Base-by-base conservation (phyloP, 805 yeast genomes). In the Ogataea philodendri region DNA sequence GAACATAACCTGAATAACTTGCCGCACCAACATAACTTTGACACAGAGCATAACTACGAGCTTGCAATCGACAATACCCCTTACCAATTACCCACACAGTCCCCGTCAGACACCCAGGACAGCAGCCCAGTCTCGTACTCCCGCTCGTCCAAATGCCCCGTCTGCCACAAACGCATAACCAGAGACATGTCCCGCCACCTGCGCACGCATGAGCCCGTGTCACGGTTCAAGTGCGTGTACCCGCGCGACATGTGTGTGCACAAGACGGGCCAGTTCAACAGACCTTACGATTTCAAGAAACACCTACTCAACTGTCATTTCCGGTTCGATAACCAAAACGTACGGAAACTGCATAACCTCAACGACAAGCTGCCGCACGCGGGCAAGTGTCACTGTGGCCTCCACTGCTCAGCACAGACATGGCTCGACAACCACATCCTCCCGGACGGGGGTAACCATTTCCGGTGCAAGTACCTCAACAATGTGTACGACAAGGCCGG, bases 241-340 rank as follows among this genome's bases (percentile, higher is more conserved):
- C 84, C 84, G 7, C 62, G 69, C 31, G 60, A 60, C n/a, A 57
- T 59, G 28, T 79, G 85, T 51, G 58, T 68, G 3, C 84, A 78
- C 52, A 76, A 70, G 48, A 66, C 78, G 9, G 79, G 83, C 18
- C 73, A 65, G 48, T 79, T 79, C 61, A 79, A 79, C 57, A 62
- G 86, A 31, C 82, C 81, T 5, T 79, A 79, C 53, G 86, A 79
- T 53, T 77, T 65, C 63, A 79, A 79, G 51, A 79, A 79, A 50
- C 86, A 79, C 51, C 55, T 79, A 35, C 58, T 79, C 25, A 80
- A 78, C 51, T 63, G 70, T 34, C 86, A 79, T 46, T 79, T 79
- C 51, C 54, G 53, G 30, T 78, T 77, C 51, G 79, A 75, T 44
- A 64, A 73, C 39, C 61, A 63, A 4, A 51, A 58, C 22, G 66